Evolutionary conservation across 257 asterid genomes (phyloP).

Genomic region (Fraxinus americana): DNA sequence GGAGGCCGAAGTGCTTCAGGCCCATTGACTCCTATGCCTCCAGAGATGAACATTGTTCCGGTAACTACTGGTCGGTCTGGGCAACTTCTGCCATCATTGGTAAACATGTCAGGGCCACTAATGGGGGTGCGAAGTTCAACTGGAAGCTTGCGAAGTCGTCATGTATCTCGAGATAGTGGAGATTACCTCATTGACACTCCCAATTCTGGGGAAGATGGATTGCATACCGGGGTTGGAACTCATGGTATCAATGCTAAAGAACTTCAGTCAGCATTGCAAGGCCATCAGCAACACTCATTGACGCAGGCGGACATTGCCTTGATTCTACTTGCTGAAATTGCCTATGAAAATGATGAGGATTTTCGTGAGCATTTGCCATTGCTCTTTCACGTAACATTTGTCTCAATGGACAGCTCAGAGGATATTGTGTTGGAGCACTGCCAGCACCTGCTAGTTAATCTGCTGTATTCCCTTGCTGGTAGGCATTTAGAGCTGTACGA

Average conservation of each 20-base stretch:
- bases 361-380: slow-evolving; percentile 96
- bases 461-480: slow-evolving; percentile 95
- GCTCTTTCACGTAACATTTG: slow-evolving; percentile 95
- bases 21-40: slow-evolving; percentile 92
- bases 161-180: slow-evolving; percentile 96
- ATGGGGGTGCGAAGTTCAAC: slow-evolving; percentile 97
- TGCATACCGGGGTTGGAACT: slow-evolving; percentile 64
- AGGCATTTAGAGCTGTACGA: slow-evolving; percentile 95
- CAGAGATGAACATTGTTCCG: slow-evolving; percentile 88
- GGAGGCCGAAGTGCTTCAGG: slow-evolving; percentile 99
- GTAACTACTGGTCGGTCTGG: slow-evolving; percentile 92
- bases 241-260: slow-evolving; percentile 91
- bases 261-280: slow-evolving; percentile 96
- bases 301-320: slow-evolving; percentile 96
- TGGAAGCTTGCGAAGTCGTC: slow-evolving; percentile 98
- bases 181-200: slow-evolving; percentile 96
- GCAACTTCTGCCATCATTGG: slow-evolving; percentile 91
- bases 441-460: slow-evolving; percentile 94
- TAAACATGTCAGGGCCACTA: slow-evolving; percentile 97
- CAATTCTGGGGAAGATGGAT: slow-evolving; percentile 89
- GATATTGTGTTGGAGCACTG: slow-evolving; percentile 98
- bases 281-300: slow-evolving; percentile 95
- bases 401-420: slow-evolving; percentile 99
- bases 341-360: slow-evolving; percentile 98
- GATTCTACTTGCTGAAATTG: slow-evolving; percentile 95